phyloP scores from a whole-genome alignment of 2,329 filamentous ascomycete species.

The Fusarium humuli region DNA sequence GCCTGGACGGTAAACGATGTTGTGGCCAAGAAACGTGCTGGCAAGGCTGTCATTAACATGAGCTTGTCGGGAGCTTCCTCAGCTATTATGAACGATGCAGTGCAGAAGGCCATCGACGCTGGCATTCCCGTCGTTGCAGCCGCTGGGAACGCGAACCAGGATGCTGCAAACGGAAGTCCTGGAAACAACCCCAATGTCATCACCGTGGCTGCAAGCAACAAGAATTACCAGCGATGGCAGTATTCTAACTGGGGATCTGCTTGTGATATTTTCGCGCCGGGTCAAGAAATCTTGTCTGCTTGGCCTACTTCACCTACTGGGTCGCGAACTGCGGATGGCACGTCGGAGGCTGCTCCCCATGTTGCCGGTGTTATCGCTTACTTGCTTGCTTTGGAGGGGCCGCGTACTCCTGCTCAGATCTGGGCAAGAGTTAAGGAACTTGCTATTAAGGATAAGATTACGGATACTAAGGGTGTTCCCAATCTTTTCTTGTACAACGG shows the following conservation, averaged over 20 bases:
- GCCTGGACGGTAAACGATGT: slow-evolving; percentile 51
- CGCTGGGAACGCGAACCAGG: slow-evolving; percentile 33
- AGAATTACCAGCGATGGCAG: slow-evolving; percentile 50
- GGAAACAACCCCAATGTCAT: slow-evolving; percentile 40
- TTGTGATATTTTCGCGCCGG: slow-evolving; percentile 22
- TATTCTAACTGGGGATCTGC: slow-evolving; percentile 59
- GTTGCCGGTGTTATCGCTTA: slow-evolving; percentile 42
- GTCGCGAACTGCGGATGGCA: slow-evolving; percentile 15
- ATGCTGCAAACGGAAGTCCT: slow-evolving; percentile 18
- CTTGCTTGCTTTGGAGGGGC: slow-evolving; percentile 34
- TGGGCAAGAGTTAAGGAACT: slow-evolving; percentile 17
- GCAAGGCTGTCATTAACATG: slow-evolving; percentile 57
- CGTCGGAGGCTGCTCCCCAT: slow-evolving; percentile 36
- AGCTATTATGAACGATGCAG: slow-evolving; percentile 24
- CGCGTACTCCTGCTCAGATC: slow-evolving; percentile 9
- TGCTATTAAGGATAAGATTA: slow-evolving; percentile 24
- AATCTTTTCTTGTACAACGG: slow-evolving; percentile 38
- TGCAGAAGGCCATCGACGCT: slow-evolving; percentile 30
- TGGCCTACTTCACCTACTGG: slow-evolving; percentile 26
- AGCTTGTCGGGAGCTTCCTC: slow-evolving; percentile 48
- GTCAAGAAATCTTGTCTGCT: slow-evolving; percentile 41
- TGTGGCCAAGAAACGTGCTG: slow-evolving; percentile 39
- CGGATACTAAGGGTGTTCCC: slow-evolving; percentile 15
- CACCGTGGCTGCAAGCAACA: slow-evolving; percentile 47
- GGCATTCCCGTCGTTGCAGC: slow-evolving; percentile 55